Evolutionary conservation across 306 rosid genomes (phyloP).

Genomic region (Medicago lupulina): DNA sequence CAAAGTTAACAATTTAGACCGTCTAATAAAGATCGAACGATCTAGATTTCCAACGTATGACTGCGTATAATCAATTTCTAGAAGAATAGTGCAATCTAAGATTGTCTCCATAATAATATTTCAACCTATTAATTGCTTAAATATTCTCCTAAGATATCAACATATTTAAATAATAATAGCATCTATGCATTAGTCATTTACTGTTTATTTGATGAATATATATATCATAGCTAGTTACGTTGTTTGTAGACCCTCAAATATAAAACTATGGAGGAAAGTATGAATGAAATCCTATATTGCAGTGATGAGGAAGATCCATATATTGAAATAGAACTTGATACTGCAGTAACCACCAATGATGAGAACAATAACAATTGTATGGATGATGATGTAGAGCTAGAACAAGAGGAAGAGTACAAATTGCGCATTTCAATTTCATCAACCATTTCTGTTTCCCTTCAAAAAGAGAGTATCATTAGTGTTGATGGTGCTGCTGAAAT

Average conservation of each 20-base stretch:
- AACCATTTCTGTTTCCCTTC: conserved; percentile 40
- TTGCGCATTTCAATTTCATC: conserved; percentile 67
- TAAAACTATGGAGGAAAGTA: conserved; percentile 2
- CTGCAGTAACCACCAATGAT: not conserved
- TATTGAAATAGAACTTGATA: conserved; percentile 55
- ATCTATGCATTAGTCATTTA: conserved; percentile 3
- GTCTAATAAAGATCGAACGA: too few relatives aligned
- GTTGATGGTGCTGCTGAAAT: not conserved
- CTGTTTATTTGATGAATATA: not conserved
- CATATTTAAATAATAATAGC: not conserved
- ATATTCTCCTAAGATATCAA: not conserved
- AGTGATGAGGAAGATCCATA: conserved; percentile 47
- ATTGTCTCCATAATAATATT: too few relatives aligned
- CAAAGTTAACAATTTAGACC: too few relatives aligned
- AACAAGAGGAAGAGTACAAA: conserved; percentile 1
- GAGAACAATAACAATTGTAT: conserved; percentile 10
- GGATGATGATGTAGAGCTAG: not conserved
- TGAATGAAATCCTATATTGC: conserved; percentile 1
- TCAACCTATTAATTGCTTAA: too few relatives aligned
- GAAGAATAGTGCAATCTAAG: too few relatives aligned
- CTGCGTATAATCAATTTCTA: too few relatives aligned
- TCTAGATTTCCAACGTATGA: too few relatives aligned
- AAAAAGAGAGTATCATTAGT: conserved; percentile 1
- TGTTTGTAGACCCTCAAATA: not conserved
- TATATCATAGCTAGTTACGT: not conserved